These are phyloP conservation scores for Brasilioporus rufonigricans DNA, from an alignment of 768 basidiomycete species.

Conservation along the genomic window DNA sequence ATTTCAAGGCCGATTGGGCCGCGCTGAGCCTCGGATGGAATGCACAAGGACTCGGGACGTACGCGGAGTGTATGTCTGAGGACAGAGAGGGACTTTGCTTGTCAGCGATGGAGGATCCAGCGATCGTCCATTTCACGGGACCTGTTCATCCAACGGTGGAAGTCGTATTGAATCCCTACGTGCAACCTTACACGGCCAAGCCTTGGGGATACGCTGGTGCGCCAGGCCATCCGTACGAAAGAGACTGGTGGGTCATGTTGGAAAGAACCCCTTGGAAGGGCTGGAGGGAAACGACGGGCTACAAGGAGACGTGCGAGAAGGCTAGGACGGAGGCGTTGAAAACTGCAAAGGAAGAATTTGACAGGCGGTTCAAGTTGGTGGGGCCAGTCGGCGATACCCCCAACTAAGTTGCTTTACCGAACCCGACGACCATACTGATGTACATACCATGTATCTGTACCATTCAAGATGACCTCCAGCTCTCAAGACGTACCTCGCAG, in stretches of 20 bases:
- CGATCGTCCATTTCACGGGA: conserved; percentile 59
- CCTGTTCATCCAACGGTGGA: conserved; percentile 47
- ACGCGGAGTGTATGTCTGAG: conserved; percentile 34
- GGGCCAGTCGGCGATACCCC: too few species aligned
- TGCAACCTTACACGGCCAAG: conserved; percentile 54
- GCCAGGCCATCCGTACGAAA: conserved; percentile 47
- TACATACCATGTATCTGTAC: neutral
- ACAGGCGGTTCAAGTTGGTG: conserved; percentile 3
- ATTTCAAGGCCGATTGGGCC: conserved; percentile 45
- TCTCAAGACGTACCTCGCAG: neutral
- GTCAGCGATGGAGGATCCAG: conserved; percentile 38
- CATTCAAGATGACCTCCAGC: neutral
- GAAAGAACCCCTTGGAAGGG: conserved; percentile 45
- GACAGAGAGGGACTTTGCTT: conserved; percentile 37
- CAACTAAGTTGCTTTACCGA: neutral
- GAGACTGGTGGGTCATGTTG: conserved; percentile 46
- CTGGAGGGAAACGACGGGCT: conserved; percentile 26
- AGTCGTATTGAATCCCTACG: conserved; percentile 46
- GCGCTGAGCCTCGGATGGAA: conserved; percentile 47
- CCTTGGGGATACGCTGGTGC: conserved; percentile 58
- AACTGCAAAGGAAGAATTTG: conserved; percentile 7
- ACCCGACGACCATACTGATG: neutral
- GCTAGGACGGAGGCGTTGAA: conserved; percentile 11
- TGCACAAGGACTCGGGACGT: conserved; percentile 57
- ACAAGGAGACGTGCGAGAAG: conserved; percentile 15